Percentiles rank a stretch among this genome's conserved stretches.
phyloP scores from a whole-genome alignment of 352 stramenopile species.

The Phytophthora parvispora region DNA sequence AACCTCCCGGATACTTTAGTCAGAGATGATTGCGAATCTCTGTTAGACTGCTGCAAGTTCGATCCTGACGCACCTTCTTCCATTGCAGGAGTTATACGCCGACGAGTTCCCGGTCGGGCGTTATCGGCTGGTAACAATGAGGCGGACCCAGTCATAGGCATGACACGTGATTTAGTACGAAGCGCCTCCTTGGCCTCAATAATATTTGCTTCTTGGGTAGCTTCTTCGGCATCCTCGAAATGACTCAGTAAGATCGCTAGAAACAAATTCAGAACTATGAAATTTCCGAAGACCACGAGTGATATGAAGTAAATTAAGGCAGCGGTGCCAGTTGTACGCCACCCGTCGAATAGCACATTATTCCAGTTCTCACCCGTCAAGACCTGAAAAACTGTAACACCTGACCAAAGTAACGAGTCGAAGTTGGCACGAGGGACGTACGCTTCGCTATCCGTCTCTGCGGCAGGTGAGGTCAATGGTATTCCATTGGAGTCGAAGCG shows the following conservation, averaged over 20 bases:
- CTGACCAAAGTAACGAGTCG: slow-evolving; percentile 73
- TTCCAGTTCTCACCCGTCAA: slow-evolving; percentile 96
- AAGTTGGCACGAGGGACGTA: slow-evolving; percentile 77
- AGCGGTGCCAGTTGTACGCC: slow-evolving; percentile 62
- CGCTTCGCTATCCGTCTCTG: background rate
- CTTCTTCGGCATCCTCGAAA: slow-evolving; percentile 77
- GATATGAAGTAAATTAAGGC: slow-evolving; percentile 83
- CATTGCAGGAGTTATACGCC: background rate
- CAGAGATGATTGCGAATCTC: slow-evolving; percentile 13
- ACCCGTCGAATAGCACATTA: slow-evolving; percentile 89
- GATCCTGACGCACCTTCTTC: background rate
- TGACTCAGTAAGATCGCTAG: slow-evolving; percentile 92
- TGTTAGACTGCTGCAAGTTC: background rate
- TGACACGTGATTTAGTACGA: slow-evolving; percentile 45
- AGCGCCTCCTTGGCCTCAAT: slow-evolving; percentile 45
- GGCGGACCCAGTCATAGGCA: slow-evolving; percentile 4
- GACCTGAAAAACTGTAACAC: slow-evolving; percentile 83
- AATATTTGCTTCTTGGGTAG: slow-evolving; percentile 15
- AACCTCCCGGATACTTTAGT: background rate
- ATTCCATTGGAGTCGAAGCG: slow-evolving; percentile 84
- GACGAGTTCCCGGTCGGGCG: slow-evolving; percentile 1
- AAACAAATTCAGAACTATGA: slow-evolving; percentile 95
- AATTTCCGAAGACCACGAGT: slow-evolving; percentile 89
- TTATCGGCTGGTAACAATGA: slow-evolving; percentile 5
- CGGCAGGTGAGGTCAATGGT: slow-evolving; percentile 33